Conservation (phyloP, 495 filamentous ascomycete species). For the Aspergillus kassunensis region DNA sequence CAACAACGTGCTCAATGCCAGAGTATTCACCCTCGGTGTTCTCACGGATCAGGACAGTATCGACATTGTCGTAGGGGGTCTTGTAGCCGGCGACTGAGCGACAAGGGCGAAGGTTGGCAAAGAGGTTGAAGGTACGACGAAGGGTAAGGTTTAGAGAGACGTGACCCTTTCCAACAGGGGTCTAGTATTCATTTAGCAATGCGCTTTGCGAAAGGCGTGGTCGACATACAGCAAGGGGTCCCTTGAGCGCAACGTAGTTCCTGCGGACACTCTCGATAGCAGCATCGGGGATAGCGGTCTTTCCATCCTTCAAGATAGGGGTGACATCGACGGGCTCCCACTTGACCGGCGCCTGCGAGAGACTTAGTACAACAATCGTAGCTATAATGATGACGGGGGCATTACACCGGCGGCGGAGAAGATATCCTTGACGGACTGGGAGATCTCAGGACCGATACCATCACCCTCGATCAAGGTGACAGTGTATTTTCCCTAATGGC, state of each 20-base stretch:
- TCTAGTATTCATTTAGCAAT: constrained; percentile 51
- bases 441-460: constrained; percentile 96
- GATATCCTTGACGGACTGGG: constrained; percentile 96
- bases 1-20: constrained; percentile 97
- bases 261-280: constrained; percentile 85
- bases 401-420: constrained; percentile 88
- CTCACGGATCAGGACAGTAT: constrained; percentile 97
- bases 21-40: constrained; percentile 99
- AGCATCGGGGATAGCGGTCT: constrained; percentile 83
- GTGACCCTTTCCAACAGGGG: constrained; percentile 96
- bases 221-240: constrained; percentile 81
- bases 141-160: constrained; percentile 98
- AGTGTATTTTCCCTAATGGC: constrained; percentile 77
- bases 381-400: constrained; percentile 11
- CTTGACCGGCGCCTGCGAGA: constrained; percentile 78
- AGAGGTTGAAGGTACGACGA: constrained; percentile 98
- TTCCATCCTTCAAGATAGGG: constrained; percentile 85
- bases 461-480: constrained; percentile 98
- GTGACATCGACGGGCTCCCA: constrained; percentile 98
- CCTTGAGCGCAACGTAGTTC: constrained; percentile 96
- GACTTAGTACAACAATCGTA: constrained; percentile 21
- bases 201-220: background rate
- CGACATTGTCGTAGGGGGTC: constrained; percentile 96
- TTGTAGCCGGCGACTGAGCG: constrained; percentile 95
- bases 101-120: constrained; percentile 97